A percentile compares a stretch with the other conserved stretches of the same genome.
Conservation (phyloP, 176 grass and related monocot genomes). For the Oryza glumipatula region DNA sequence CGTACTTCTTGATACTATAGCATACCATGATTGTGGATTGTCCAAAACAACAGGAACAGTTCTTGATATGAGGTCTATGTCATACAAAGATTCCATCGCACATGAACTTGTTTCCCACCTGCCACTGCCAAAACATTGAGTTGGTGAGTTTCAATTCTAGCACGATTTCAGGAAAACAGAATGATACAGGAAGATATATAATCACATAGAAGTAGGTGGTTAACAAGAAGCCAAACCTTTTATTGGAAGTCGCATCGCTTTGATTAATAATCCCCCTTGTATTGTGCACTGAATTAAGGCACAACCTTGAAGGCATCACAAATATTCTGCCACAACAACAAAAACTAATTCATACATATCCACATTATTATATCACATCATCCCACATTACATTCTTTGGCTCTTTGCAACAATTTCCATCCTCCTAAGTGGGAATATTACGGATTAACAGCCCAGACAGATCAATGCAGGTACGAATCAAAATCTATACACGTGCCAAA, state of each 20-base stretch:
- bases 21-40: conserved; percentile 70
- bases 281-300: conserved; percentile 81
- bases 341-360: conserved; percentile 10
- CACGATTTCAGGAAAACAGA: not conserved
- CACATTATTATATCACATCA: conserved; percentile 22
- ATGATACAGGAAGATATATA: not conserved
- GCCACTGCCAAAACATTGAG: conserved; percentile 34
- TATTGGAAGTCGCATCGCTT: conserved; percentile 45
- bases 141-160: not conserved
- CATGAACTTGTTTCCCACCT: conserved; percentile 78
- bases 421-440: not conserved
- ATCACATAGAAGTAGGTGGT: not conserved
- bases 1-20: conserved; percentile 73
- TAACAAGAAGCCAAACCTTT: conserved; percentile 56
- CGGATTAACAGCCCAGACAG: not conserved
- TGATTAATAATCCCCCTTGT: conserved; percentile 63
- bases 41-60: conserved; percentile 80
- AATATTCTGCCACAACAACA: conserved; percentile 65
- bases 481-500: not conserved
- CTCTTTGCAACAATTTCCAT: not conserved
- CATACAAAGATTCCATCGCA: conserved; percentile 89
- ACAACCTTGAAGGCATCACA: conserved; percentile 93
- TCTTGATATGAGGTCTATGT: conserved; percentile 81
- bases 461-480: not conserved
- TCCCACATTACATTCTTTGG: not conserved